A percentile compares a stretch with the other conserved stretches of the same genome.
phyloP scores from a whole-genome alignment of 352 stramenopile genomes.

The Phytophthora boehmeriae region DNA sequence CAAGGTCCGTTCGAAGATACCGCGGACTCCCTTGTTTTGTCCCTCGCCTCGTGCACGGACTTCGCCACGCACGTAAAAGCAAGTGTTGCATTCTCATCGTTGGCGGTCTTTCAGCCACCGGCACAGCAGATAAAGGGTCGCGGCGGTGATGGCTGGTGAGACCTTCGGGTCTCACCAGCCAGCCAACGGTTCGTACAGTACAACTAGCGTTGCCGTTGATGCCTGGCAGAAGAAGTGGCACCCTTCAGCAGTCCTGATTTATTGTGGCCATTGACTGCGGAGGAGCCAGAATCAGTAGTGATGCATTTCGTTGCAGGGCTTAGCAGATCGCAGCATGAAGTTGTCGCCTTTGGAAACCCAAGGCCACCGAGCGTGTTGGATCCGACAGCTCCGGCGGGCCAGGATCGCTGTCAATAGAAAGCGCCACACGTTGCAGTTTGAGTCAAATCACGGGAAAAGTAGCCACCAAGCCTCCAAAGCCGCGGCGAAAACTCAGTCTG shows the following conservation, averaged over 20 bases:
- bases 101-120: no score
- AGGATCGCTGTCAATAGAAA: conserved; percentile 17
- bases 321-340: background rate
- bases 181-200: background rate
- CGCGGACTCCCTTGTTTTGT: conserved; percentile 20
- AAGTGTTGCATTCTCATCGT: conserved; percentile 21
- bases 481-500: conserved; percentile 14
- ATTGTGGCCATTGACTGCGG: conserved; percentile 7
- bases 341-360: conserved; percentile 9
- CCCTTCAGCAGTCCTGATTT: conserved; percentile 16
- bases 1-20: conserved; percentile 14
- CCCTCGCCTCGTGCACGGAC: conserved; percentile 8
- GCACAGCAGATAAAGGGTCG: no score
- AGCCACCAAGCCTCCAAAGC: conserved; percentile 30
- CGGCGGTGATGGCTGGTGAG: no score
- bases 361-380: conserved; percentile 14
- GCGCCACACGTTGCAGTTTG: conserved; percentile 27
- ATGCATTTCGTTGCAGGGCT: background rate
- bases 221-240: conserved; percentile 4
- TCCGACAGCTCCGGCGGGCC: conserved; percentile 17
- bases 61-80: conserved; percentile 7
- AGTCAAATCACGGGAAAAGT: conserved; percentile 31
- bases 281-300: no score
- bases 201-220: no score
- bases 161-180: conserved; percentile 14